A percentile compares a stretch with the other conserved stretches of the same genome.
These are phyloP conservation scores for Aspergillaceae sp. DNA, from an alignment of 2,329 filamentous ascomycete species.

Conservation along the genomic window DNA sequence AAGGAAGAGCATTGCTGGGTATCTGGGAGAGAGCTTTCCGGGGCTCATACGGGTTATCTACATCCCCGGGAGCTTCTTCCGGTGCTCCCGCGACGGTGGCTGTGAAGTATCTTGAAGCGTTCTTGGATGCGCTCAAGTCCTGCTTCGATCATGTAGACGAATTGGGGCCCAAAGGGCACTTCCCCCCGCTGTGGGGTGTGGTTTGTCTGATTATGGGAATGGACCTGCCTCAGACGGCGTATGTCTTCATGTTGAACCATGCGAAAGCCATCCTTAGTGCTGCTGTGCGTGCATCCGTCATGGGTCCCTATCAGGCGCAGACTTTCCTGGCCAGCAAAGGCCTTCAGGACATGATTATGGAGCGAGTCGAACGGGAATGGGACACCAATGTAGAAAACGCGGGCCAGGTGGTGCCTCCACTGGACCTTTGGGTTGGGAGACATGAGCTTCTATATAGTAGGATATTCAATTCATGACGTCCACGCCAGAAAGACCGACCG, in stretches of 20 bases:
- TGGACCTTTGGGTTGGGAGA: constrained; percentile 58
- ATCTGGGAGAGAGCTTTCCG: constrained; percentile 53
- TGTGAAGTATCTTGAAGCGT: constrained; percentile 25
- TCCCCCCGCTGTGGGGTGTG: constrained; percentile 53
- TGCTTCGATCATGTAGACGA: constrained; percentile 21
- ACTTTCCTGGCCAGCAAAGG: constrained; percentile 46
- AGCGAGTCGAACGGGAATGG: constrained; percentile 43
- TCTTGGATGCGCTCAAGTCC: constrained; percentile 32
- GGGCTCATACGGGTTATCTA: constrained; percentile 25
- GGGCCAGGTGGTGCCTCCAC: constrained; percentile 51
- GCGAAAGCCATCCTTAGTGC: constrained; percentile 55
- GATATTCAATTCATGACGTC: constrained; percentile 55
- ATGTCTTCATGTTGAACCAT: constrained; percentile 57
- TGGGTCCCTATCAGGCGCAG: constrained; percentile 59
- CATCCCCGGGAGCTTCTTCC: constrained; percentile 6
- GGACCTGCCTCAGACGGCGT: constrained; percentile 45
- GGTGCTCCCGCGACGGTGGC: constrained; percentile 11
- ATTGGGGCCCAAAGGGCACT: constrained; percentile 43
- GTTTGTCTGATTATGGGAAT: constrained; percentile 47
- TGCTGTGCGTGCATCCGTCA: constrained; percentile 53
- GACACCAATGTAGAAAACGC: constrained; percentile 45
- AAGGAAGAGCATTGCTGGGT: constrained; percentile 50
- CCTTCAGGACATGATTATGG: constrained; percentile 45
- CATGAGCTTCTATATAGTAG: constrained; percentile 59
- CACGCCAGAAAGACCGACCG: neutral